Evolutionary conservation across 1,139 yeast genomes (phyloP), one percentile per base, ranked within the genome.

Genomic region (Debaryomyces sp.): DNA sequence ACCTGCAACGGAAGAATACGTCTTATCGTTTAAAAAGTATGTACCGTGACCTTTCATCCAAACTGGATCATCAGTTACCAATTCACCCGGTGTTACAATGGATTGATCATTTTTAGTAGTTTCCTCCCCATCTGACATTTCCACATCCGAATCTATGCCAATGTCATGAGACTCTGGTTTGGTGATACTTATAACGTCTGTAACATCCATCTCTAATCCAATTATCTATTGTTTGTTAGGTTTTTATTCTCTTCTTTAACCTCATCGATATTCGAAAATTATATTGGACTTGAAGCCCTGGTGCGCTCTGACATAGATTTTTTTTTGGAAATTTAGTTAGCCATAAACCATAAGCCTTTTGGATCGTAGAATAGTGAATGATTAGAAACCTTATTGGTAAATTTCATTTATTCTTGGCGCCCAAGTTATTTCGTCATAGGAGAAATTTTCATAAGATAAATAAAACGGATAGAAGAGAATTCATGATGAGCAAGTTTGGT

Each of bases 21-120:
- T 91, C 57, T 80, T 75, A 49, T 81, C 82, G 32, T 81, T 81
- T 37, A 86, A 71, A 54, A 87, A 84, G 65, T 90, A 94, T 0
- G 99, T 95, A 2, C 99, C 99, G 64, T 95, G 99, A 30, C 99
- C 99, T 65, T 96, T 83, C 99, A 95, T 95, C 97, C 98, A 94
- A 5, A 87, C 81, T 6, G 97, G 91, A 62, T 95, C 99, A 59
- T 89, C 96, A 0, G 99, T 94, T 15, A 95, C 89, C 48, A 92
- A 72, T 64, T 95, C 98, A n/a, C 99, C 99, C 0, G 99, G 99
- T 0, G 97, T 90, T 15, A 94, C 96, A 18, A 77, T 71, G 30
- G 74, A 61, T 44, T 58, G 56, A 38, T 55, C 48, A 33, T 44
- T 40, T 6, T 45, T 45, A 6, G 43, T 47, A 6, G 47, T 51